Base-by-base conservation (phyloP, 1,284 basidiomycete species). In the Anthracocystis panici-leucophaei region DNA sequence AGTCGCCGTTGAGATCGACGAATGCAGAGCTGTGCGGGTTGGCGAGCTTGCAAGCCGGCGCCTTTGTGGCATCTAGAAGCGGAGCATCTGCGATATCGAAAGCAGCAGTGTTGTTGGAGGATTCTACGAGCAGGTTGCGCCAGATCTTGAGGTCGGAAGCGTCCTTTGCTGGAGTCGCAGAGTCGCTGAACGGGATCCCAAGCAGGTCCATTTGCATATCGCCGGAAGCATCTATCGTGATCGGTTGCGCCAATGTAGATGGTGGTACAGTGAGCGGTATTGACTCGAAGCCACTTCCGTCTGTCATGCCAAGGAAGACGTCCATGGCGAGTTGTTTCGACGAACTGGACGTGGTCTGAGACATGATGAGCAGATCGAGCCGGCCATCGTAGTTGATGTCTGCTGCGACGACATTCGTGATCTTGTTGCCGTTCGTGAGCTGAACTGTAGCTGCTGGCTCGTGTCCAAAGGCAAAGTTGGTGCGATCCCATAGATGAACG, bases 1-100 rank as follows among this genome's bases (percentile, higher is more conserved):
- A 99, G 85, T 99, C 96, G 14, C 96, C 96, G 77, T 99, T 91
- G 52, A 99, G 87, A 83, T 99, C 96, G 18, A 98, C 89, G n/a
- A 94, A 92, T 0, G 95, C 94, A 83, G 95, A 97, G 83, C 92
- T 95, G 85, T 99, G 97, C 1, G 95, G 95, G 75, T 91, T 90
- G 3, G 92, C 89, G 12, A 96, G 85, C 14, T 87, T 89, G 86
- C 97, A 99, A 20, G 65, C 53, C 1, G 79, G 75, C 25, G 63
- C 63, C 16, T 68, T 56, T 29, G 38, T n/a, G 7, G 63, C 61
- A 25, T 75, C 57, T 7, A 70, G 49, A 10, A 70, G 55, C 33
- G 72, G 68, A 6, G 62, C 53, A 27, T 56, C 68, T 16, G 58
- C 50, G 27, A 74, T 57, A 18, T 68, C 61, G 25, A 77, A 75